Base-by-base conservation (phyloP, 2,329 filamentous ascomycete species). In the Penicillium sp. region DNA sequence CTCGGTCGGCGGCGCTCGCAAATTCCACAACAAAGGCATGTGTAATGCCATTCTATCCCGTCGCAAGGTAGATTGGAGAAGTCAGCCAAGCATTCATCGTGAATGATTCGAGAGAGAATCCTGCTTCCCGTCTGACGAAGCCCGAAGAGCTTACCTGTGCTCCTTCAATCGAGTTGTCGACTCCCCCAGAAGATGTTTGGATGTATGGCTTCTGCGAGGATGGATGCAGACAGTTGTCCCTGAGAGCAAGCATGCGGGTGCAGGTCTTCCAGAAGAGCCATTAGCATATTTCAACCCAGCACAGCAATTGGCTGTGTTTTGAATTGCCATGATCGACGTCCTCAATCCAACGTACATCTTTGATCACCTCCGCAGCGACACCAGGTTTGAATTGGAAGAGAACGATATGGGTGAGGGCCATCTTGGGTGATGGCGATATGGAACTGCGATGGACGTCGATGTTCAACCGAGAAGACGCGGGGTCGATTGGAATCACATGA, bases 11-110 rank as follows among this genome's bases (percentile, higher is more conserved):
- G 13, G 70, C 69, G 15, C 62, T 81, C 7, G 75, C 73, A 43
- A 89, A 88, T 51, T 86, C 78, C 15, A 76, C 73, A 2, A 89
- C 75, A 47, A 88, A 88, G 0, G 73, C 81, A 57, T 89, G 84
- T 0, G 81, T 81, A 35, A 83, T 77, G 0, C 77, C 83, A 33
- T 75, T 71, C 82, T 79, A 3, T 11, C 36, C 36, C 15, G 31
- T 11, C 13, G 13, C 11, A 2, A 32, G 6, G 16, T 47, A 5
- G 33, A 23, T 28, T 29, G 13, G 10, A 8, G 37, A 20, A n/a
- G n/a, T 27, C 5, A 10, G 5, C 9, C 4, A 7, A n/a, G 11
- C 5, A 27, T 27, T 23, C 21, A n/a, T 27, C n/a, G n/a, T n/a
- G n/a, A n/a, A n/a, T n/a, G n/a, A n/a, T n/a, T n/a, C n/a, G n/a